Percentiles rank a stretch among this genome's conserved stretches.
Evolutionary conservation across 2,329 filamentous ascomycete species (phyloP).

Genomic region (Phoma sp.): DNA sequence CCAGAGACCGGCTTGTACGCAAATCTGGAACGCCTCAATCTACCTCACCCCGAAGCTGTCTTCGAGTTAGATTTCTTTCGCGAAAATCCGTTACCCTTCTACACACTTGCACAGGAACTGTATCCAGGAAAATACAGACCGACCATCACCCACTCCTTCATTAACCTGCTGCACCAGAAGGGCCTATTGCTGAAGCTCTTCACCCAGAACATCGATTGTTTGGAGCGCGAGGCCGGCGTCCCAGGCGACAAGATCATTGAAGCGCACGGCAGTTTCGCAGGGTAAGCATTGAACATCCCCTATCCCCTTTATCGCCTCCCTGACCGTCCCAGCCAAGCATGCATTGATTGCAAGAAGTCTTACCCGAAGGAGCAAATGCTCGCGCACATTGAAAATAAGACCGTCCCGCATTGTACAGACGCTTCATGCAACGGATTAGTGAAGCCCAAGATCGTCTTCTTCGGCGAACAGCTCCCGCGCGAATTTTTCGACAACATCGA

Average conservation of each 20-base stretch:
- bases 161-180: conserved; percentile 80
- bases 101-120: conserved; percentile 86
- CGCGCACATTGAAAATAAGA: conserved; percentile 67
- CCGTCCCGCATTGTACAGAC: conserved; percentile 72
- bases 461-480: conserved; percentile 75
- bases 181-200: conserved; percentile 83
- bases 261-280: conserved; percentile 92
- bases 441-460: conserved; percentile 95
- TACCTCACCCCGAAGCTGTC: conserved; percentile 89
- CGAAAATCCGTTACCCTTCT: conserved; percentile 85
- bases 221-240: conserved; percentile 87
- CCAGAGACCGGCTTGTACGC: conserved; percentile 92
- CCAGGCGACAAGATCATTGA: conserved; percentile 83
- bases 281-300: conserved; percentile 9
- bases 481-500: conserved; percentile 67
- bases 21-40: conserved; percentile 82
- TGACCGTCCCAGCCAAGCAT: conserved; percentile 67
- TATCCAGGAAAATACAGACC: conserved; percentile 90
- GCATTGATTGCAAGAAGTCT: conserved; percentile 80
- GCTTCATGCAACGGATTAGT: conserved; percentile 75
- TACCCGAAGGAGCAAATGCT: conserved; percentile 80
- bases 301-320: background rate
- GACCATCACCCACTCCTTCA: conserved; percentile 88
- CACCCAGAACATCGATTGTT: conserved; percentile 96
- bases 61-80: conserved; percentile 94